A percentile compares a stretch with the other conserved stretches of the same genome.
Evolutionary conservation across 495 filamentous ascomycete genomes (phyloP).

Genomic region (Neurospora hispaniola): DNA sequence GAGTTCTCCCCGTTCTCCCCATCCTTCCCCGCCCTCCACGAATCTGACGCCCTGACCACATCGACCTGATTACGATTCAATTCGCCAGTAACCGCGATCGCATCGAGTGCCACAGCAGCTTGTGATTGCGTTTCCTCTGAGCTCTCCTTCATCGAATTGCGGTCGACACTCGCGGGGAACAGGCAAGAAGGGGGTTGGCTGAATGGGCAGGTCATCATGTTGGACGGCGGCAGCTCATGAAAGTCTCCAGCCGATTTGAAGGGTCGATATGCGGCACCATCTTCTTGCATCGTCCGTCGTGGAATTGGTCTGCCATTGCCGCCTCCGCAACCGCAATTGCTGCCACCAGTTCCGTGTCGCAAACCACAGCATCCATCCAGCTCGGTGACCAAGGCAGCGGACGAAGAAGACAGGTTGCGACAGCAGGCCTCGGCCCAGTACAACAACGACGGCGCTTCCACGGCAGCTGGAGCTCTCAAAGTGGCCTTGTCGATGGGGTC

Average conservation of each 20-base stretch:
- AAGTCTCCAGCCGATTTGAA: conserved; percentile 40
- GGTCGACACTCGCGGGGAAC: conserved; percentile 10
- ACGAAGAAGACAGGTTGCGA: not conserved
- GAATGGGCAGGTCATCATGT: conserved; percentile 33
- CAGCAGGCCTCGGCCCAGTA: not conserved
- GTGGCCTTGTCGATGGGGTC: not conserved
- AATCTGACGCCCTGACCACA: not conserved
- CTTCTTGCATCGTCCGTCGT: conserved; percentile 28
- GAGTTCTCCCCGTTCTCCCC: not conserved
- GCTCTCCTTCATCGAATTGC: not conserved
- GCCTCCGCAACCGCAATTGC: not conserved
- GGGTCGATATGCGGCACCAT: conserved; percentile 42
- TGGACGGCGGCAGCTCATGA: conserved; percentile 38
- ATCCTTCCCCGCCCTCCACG: not conserved
- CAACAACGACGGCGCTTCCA: not conserved
- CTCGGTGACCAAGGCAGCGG: not conserved
- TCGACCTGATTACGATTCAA: not conserved
- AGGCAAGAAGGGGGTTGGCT: conserved; percentile 23
- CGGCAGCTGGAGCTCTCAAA: not conserved
- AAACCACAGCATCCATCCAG: not conserved
- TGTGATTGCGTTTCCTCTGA: not conserved
- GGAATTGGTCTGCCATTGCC: conserved; percentile 16
- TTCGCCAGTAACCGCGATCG: not conserved
- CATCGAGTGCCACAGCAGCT: not conserved
- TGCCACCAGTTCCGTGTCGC: not conserved